These are phyloP conservation scores for Metrosideros polymorpha DNA, from an alignment of 441 rosid genomes.

Conservation along the genomic window DNA sequence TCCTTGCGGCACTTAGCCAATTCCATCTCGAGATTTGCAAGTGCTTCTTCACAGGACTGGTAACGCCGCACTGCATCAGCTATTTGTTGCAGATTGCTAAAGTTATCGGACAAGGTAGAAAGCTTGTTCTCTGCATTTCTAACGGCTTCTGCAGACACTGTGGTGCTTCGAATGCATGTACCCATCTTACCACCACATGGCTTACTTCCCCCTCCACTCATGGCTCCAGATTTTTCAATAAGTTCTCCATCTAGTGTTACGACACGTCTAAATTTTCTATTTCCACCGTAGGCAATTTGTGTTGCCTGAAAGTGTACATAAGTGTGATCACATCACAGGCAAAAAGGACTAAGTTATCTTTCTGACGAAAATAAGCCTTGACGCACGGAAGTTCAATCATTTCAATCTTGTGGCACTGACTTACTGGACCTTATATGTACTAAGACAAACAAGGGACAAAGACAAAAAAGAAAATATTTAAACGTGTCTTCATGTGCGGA, in stretches of 20 bases:
- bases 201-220: conserved; percentile 97
- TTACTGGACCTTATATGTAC: not conserved
- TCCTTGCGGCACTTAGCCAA: conserved; percentile 81
- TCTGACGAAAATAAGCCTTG: not conserved
- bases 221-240: conserved; percentile 93
- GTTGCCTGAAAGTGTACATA: conserved; percentile 51
- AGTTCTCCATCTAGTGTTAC: conserved; percentile 95
- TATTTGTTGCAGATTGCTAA: conserved; percentile 45
- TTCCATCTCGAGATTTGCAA: conserved; percentile 71
- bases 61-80: conserved; percentile 53
- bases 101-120: conserved; percentile 33
- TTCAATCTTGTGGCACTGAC: not conserved
- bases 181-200: conserved; percentile 99
- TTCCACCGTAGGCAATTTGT: conserved; percentile 77
- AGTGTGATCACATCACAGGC: not conserved
- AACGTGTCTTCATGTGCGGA: not conserved
- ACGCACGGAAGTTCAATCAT: not conserved
- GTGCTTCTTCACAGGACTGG: conserved; percentile 58
- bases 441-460: not conserved
- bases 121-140: conserved; percentile 69
- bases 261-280: conserved; percentile 73
- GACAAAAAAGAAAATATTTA: not conserved
- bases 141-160: conserved; percentile 68
- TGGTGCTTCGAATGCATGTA: conserved; percentile 70
- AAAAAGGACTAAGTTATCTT: not conserved